Percentiles rank a stretch among this genome's conserved stretches.
Conservation (phyloP, 306 rosid genomes). For the Lathyrus tuberosus region DNA sequence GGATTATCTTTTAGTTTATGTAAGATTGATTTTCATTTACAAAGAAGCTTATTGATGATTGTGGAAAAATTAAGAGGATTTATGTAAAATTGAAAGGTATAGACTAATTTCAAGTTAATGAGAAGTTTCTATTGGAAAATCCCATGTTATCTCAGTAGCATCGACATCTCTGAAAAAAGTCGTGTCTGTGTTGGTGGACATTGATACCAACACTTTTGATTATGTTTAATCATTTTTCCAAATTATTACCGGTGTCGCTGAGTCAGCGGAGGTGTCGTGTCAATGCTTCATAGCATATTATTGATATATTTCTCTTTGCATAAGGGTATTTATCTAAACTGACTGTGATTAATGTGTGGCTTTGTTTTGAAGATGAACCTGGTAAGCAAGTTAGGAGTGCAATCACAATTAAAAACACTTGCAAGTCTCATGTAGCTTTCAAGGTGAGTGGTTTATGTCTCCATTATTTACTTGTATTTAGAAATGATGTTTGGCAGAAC, state of each 20-base stretch:
- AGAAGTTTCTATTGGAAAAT: neutral
- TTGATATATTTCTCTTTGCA: neutral
- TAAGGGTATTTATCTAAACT: neutral
- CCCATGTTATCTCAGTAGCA: neutral
- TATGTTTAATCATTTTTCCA: no score
- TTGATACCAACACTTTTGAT: no score
- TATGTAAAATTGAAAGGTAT: neutral
- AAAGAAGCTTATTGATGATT: neutral
- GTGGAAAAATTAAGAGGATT: neutral
- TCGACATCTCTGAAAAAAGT: no score
- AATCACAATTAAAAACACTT: constrained; percentile 82
- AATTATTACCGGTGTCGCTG: no score
- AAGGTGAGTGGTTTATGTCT: constrained; percentile 68
- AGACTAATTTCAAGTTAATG: neutral
- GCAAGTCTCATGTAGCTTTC: constrained; percentile 93
- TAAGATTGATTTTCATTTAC: neutral
- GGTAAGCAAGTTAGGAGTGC: constrained; percentile 98
- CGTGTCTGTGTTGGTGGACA: no score
- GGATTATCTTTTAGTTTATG: neutral
- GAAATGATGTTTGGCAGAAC: constrained; percentile 19
- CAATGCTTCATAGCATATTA: neutral
- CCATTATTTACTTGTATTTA: constrained; percentile 6
- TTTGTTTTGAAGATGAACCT: constrained; percentile 80
- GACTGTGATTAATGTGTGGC: constrained; percentile 34
- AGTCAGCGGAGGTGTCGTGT: no score